Evolutionary conservation across 768 basidiomycete species (phyloP).

Genomic region (Macrolepiota fuliginosa): DNA sequence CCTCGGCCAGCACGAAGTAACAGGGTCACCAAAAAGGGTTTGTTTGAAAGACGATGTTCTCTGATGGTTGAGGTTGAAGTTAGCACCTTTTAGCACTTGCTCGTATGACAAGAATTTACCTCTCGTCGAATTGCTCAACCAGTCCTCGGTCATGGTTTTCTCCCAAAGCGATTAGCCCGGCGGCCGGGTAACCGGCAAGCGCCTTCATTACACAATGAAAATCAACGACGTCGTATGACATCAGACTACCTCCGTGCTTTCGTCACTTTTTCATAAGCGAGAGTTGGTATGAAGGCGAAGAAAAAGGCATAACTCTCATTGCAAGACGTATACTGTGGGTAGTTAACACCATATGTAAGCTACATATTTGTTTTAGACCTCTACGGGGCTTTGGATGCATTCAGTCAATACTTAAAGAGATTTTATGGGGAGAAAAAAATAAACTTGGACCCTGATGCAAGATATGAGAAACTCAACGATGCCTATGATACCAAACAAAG

Average conservation of each 20-base stretch:
- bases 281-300: not conserved
- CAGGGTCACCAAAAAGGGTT: not conserved
- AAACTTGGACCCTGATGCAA: constrained; percentile 1
- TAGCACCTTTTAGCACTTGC: not conserved
- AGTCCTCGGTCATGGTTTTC: not conserved
- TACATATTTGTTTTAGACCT: constrained; percentile 7
- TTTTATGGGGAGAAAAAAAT: not conserved
- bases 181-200: not conserved
- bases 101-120: not conserved
- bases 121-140: not conserved
- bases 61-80: not conserved
- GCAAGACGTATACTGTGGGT: not conserved
- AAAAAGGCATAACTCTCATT: not conserved
- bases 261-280: not conserved
- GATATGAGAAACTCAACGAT: not conserved
- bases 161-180: no score
- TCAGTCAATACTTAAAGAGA: not conserved
- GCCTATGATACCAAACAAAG: constrained; percentile 1
- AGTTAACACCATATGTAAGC: constrained; percentile 1
- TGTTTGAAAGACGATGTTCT: not conserved
- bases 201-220: not conserved
- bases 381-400: constrained; percentile 4
- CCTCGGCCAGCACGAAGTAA: not conserved
- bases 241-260: not conserved
- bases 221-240: not conserved